Conservation (phyloP, 2,329 filamentous ascomycete species). For the Colletotrichum lini region DNA sequence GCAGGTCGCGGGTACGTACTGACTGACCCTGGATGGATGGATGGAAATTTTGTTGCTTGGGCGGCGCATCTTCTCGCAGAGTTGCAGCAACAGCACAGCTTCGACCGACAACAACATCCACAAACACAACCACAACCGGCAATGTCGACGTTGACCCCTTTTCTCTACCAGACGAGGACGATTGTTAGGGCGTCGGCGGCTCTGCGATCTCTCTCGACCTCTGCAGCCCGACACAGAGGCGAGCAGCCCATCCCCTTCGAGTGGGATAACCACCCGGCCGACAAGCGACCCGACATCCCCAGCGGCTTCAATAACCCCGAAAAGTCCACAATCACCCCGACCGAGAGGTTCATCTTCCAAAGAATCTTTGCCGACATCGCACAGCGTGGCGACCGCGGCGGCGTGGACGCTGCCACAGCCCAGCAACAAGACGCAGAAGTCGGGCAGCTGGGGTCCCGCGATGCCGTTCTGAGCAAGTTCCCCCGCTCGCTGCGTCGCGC, state of each 20-base stretch:
- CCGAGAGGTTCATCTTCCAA: constrained; percentile 71
- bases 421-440: constrained; percentile 49
- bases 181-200: constrained; percentile 57
- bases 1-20: neutral
- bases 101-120: neutral
- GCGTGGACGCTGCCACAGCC: constrained; percentile 28
- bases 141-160: constrained; percentile 72
- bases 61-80: constrained; percentile 5
- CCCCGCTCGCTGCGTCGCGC: constrained; percentile 57
- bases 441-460: constrained; percentile 50
- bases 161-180: constrained; percentile 81
- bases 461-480: constrained; percentile 55
- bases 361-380: constrained; percentile 66
- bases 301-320: constrained; percentile 42
- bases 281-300: constrained; percentile 44
- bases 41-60: constrained; percentile 26
- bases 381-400: constrained; percentile 44
- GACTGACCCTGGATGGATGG: neutral
- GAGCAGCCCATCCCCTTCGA: constrained; percentile 66
- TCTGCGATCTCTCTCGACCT: constrained; percentile 41
- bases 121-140: neutral
- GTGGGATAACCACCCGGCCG: constrained; percentile 52
- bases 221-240: constrained; percentile 30
- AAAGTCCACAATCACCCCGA: constrained; percentile 69
- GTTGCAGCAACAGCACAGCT: neutral